Conservation (phyloP, 2,329 filamentous ascomycete species). For the Teratosphaeria zuluensis region DNA sequence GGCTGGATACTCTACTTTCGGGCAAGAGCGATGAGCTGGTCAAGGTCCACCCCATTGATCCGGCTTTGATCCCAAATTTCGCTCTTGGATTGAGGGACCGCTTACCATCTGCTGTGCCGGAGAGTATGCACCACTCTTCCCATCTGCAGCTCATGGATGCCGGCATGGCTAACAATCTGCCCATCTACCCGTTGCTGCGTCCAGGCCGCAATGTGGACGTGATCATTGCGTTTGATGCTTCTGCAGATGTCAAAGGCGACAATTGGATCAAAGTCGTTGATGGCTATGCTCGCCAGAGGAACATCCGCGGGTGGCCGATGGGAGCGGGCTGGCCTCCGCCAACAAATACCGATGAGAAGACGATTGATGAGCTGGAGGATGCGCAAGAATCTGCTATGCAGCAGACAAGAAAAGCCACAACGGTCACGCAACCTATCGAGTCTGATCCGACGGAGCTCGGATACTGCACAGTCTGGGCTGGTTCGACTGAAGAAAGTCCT, state of each 20-base stretch:
- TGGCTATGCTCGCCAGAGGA: constrained; percentile 81
- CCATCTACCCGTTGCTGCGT: constrained; percentile 85
- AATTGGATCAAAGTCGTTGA: constrained; percentile 95
- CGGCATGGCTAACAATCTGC: constrained; percentile 96
- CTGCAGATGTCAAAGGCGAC: constrained; percentile 82
- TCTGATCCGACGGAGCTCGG: constrained; percentile 47
- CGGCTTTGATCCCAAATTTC: constrained; percentile 83
- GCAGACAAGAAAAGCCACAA: constrained; percentile 43
- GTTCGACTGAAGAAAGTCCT: constrained; percentile 58
- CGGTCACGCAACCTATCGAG: background rate
- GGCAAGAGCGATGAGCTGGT: constrained; percentile 74
- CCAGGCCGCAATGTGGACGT: constrained; percentile 84
- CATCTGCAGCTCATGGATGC: constrained; percentile 75
- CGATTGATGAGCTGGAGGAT: constrained; percentile 55
- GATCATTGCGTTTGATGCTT: constrained; percentile 86
- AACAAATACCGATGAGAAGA: constrained; percentile 48
- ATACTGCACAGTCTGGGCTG: constrained; percentile 94
- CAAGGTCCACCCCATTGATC: constrained; percentile 91
- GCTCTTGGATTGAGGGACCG: constrained; percentile 68
- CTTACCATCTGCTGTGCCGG: constrained; percentile 67
- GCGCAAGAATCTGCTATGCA: constrained; percentile 53
- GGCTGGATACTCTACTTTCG: constrained; percentile 70
- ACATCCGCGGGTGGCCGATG: constrained; percentile 87
- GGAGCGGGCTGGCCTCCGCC: constrained; percentile 84
- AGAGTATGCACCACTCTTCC: constrained; percentile 48